Percentiles rank a stretch among this genome's conserved stretches.
Evolutionary conservation across 192 early-diverging fungal genomes (phyloP).

Genomic region (Linnemannia elongata): DNA sequence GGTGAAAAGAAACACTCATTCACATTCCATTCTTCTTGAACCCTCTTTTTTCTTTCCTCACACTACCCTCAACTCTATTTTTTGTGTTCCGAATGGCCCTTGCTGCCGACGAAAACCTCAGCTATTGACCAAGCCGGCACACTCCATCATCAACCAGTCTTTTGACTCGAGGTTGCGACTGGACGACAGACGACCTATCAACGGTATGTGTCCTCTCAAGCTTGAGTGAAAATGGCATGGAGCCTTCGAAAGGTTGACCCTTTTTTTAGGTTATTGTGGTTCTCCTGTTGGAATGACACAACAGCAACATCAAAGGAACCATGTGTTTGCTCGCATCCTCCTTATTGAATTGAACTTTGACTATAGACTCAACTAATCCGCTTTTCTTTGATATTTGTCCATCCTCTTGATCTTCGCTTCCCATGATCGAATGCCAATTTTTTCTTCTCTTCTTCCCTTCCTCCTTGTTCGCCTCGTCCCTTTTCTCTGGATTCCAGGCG

Average conservation of each 20-base stretch:
- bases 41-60: conserved; percentile 10
- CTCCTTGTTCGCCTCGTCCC: background rate
- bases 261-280: too few species aligned
- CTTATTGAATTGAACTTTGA: too few species aligned
- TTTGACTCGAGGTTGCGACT: conserved; percentile 77
- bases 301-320: background rate
- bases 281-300: too few species aligned
- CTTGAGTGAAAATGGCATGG: too few species aligned
- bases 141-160: conserved; percentile 86
- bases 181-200: conserved; percentile 71
- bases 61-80: background rate
- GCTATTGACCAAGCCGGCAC: conserved; percentile 79
- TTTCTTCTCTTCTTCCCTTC: background rate
- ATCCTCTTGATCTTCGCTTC: too few species aligned
- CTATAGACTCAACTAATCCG: background rate
- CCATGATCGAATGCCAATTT: background rate
- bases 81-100: background rate
- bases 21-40: background rate
- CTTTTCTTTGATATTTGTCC: too few species aligned
- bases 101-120: conserved; percentile 3
- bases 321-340: background rate
- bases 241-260: too few species aligned
- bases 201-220: conserved; percentile 59
- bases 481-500: conserved; percentile 56
- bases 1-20: background rate